These are phyloP conservation scores for Penicillium longicatenatum DNA, from an alignment of 495 filamentous ascomycete species.

Conservation along the genomic window DNA sequence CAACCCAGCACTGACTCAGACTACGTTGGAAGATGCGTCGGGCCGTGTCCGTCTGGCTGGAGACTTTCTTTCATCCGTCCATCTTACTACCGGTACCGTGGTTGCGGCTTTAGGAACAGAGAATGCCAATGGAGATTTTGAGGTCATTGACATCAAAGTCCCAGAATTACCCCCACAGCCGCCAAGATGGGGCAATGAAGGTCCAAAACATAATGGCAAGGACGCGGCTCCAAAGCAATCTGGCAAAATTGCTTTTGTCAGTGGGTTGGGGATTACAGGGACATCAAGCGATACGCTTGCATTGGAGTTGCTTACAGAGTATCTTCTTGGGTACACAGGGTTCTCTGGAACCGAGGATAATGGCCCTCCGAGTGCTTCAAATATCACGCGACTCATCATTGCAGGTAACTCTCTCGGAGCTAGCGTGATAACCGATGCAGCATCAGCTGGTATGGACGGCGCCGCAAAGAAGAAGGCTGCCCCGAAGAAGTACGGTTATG, in stretches of 20 bases:
- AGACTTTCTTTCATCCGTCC: constrained; percentile 56
- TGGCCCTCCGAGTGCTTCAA: constrained; percentile 44
- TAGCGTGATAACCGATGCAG: constrained; percentile 40
- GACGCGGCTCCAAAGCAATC: constrained; percentile 46
- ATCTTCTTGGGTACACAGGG: constrained; percentile 80
- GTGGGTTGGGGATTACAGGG: constrained; percentile 81
- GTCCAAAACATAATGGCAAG: constrained; percentile 12
- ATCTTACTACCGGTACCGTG: constrained; percentile 88
- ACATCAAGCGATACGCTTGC: constrained; percentile 68
- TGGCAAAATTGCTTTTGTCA: constrained; percentile 82
- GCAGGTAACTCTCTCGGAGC: constrained; percentile 84
- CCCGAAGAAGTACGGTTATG: constrained; percentile 91
- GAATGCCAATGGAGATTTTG: constrained; percentile 86
- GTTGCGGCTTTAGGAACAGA: constrained; percentile 92
- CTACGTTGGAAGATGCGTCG: constrained; percentile 95
- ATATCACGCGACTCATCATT: constrained; percentile 84
- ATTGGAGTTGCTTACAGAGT: constrained; percentile 80
- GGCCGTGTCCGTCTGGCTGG: constrained; percentile 86
- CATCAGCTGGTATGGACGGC: constrained; percentile 24
- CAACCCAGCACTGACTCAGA: constrained; percentile 52
- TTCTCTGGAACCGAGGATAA: constrained; percentile 51
- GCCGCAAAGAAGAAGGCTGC: constrained; percentile 45
- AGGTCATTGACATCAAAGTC: constrained; percentile 85
- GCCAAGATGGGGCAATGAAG: constrained; percentile 65
- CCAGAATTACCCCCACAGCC: constrained; percentile 84